A percentile compares a stretch with the other conserved stretches of the same genome.
phyloP scores from a whole-genome alignment of 768 basidiomycete species.

The Suillus occidentalis region DNA sequence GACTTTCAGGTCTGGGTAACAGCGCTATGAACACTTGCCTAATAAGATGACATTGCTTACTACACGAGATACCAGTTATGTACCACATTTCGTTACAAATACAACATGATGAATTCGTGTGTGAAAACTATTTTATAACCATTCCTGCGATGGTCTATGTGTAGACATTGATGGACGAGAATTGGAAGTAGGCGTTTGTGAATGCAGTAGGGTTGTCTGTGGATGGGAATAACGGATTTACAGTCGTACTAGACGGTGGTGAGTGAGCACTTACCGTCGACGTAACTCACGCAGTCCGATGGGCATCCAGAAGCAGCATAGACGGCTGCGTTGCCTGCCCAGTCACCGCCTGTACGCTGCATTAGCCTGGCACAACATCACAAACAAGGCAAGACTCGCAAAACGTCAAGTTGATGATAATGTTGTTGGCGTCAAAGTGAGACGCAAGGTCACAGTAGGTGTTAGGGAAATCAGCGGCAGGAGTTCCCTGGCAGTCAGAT shows the following conservation, averaged over 20 bases:
- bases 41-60: not conserved
- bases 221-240: not conserved
- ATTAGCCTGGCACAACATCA: not conserved
- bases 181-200: conserved; percentile 41
- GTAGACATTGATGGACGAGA: conserved; percentile 40
- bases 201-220: conserved; percentile 41
- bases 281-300: conserved; percentile 31
- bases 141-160: conserved; percentile 7
- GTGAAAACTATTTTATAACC: not conserved
- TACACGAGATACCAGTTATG: not conserved
- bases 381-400: conserved; percentile 19
- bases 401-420: conserved; percentile 36
- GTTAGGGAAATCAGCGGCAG: conserved; percentile 37
- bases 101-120: not conserved
- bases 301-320: conserved; percentile 33
- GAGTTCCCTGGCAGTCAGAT: conserved; percentile 25
- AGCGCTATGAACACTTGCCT: not conserved
- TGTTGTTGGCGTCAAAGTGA: conserved; percentile 33
- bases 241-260: not conserved
- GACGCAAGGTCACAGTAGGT: conserved; percentile 41
- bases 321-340: conserved; percentile 27
- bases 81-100: not conserved
- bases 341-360: conserved; percentile 25
- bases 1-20: not conserved
- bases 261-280: conserved; percentile 21